Evolutionary conservation across 768 basidiomycete species (phyloP).

Genomic region (Termitomyces eurrhizus): DNA sequence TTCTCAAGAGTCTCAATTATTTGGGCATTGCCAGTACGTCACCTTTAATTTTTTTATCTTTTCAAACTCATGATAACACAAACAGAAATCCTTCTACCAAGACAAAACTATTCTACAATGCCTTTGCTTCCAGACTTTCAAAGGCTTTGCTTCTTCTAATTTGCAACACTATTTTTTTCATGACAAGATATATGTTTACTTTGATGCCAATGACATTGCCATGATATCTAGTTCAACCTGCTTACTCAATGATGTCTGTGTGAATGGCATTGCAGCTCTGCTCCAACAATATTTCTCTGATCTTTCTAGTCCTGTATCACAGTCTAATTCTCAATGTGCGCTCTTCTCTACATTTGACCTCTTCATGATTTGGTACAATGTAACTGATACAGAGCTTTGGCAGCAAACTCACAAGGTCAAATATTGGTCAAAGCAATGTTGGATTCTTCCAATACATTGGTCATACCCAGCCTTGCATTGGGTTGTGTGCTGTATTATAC

Average conservation of each 20-base stretch:
- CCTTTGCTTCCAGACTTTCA: neutral
- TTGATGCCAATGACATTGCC: slow-evolving; percentile 5
- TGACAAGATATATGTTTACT: neutral
- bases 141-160: neutral
- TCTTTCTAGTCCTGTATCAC: neutral
- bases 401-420: neutral
- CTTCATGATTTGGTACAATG: slow-evolving; percentile 12
- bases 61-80: neutral
- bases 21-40: neutral
- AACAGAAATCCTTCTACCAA: neutral
- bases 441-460: slow-evolving; percentile 36
- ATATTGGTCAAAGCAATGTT: slow-evolving; percentile 28
- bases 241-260: slow-evolving; percentile 21
- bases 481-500: slow-evolving; percentile 24
- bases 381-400: slow-evolving; percentile 20
- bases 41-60: neutral
- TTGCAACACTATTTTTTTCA: neutral
- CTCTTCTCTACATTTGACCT: slow-evolving; percentile 13
- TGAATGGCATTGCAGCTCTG: slow-evolving; percentile 22
- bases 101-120: neutral
- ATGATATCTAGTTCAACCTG: neutral
- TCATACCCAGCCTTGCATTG: slow-evolving; percentile 23
- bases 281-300: slow-evolving; percentile 14
- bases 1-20: neutral
- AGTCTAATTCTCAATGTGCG: slow-evolving; percentile 15